A percentile compares a stretch with the other conserved stretches of the same genome.
phyloP scores from a whole-genome alignment of 1,284 basidiomycete genomes.

The Wallemia ichthyophaga region DNA sequence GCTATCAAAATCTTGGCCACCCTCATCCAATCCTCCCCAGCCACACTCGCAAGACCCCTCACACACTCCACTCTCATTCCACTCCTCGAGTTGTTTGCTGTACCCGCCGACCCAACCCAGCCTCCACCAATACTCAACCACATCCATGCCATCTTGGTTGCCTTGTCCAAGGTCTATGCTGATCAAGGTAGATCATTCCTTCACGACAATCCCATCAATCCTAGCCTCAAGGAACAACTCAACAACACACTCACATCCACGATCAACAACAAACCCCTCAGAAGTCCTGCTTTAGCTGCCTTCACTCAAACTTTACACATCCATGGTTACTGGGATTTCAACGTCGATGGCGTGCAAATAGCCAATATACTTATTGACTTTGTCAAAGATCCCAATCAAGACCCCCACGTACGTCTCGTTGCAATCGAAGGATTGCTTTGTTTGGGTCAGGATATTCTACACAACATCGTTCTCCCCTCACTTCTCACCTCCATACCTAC shows the following conservation, averaged over 20 bases:
- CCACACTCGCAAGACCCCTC: conserved; percentile 11
- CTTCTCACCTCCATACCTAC: conserved; percentile 32
- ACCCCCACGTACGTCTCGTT: conserved; percentile 23
- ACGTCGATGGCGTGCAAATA: conserved; percentile 41
- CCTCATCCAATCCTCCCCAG: conserved; percentile 42
- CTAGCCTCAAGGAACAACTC: conserved; percentile 41
- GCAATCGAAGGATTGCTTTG: conserved; percentile 35
- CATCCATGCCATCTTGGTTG: conserved; percentile 6
- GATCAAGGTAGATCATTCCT: not conserved
- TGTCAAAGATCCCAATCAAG: conserved; percentile 25
- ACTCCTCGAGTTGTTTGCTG: conserved; percentile 39
- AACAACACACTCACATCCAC: conserved; percentile 31
- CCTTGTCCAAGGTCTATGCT: conserved; percentile 1
- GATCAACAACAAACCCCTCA: conserved; percentile 3
- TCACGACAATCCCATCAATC: conserved; percentile 14
- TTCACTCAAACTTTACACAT: not conserved
- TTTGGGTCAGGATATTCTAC: conserved; percentile 26
- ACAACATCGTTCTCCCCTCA: conserved; percentile 43
- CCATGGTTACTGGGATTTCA: conserved; percentile 5
- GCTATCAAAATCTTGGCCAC: conserved; percentile 51
- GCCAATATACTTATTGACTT: conserved; percentile 39
- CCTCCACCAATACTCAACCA: conserved; percentile 32
- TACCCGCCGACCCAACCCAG: conserved; percentile 41
- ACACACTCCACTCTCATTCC: conserved; percentile 24
- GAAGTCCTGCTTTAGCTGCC: not conserved